Evolutionary conservation across 345 rosid genomes (phyloP).

Genomic region (Sapria himalayana): DNA sequence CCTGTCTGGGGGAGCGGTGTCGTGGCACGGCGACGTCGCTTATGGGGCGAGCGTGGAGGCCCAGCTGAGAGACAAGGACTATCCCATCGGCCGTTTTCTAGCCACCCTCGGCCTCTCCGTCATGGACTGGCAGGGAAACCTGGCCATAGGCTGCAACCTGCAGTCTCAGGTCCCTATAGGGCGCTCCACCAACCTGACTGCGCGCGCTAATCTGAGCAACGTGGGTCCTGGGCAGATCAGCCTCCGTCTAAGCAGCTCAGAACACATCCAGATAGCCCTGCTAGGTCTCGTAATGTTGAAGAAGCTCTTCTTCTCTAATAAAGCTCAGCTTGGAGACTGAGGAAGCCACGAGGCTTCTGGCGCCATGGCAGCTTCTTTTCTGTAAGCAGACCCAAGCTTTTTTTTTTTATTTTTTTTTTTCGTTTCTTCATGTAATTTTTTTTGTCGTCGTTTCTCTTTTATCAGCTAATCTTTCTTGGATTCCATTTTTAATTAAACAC

Average conservation of each 20-base stretch:
- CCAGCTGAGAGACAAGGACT: slow-evolving; percentile 61
- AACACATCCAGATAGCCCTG: slow-evolving; percentile 74
- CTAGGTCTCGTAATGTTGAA: slow-evolving; percentile 40
- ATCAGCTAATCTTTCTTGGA: too few relatives aligned
- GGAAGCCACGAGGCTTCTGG: too few relatives aligned
- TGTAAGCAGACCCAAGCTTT: too few relatives aligned
- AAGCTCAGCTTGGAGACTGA: too few relatives aligned
- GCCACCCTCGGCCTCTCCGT: slow-evolving; percentile 69
- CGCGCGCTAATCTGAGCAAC: slow-evolving; percentile 77
- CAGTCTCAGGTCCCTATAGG: slow-evolving; percentile 81
- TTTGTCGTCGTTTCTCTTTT: too few relatives aligned
- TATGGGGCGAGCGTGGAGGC: slow-evolving; percentile 92
- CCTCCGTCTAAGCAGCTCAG: slow-evolving; percentile 55
- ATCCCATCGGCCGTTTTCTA: slow-evolving; percentile 53
- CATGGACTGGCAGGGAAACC: slow-evolving; percentile 98
- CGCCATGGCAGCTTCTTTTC: too few relatives aligned
- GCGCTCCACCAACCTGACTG: slow-evolving; percentile 45
- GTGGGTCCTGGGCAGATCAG: slow-evolving; percentile 85
- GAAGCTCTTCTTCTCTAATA: too few relatives aligned
- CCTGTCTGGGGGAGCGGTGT: slow-evolving; percentile 73
- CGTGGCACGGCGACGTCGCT: slow-evolving; percentile 63
- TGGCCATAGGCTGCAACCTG: slow-evolving; percentile 72
- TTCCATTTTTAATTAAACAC: too few relatives aligned
- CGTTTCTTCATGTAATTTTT: too few relatives aligned
- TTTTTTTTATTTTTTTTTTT: too few relatives aligned